Percentiles rank a stretch among this genome's conserved stretches.
Conservation (phyloP, 148 eudicot species). For the Camellia granthamiana region DNA sequence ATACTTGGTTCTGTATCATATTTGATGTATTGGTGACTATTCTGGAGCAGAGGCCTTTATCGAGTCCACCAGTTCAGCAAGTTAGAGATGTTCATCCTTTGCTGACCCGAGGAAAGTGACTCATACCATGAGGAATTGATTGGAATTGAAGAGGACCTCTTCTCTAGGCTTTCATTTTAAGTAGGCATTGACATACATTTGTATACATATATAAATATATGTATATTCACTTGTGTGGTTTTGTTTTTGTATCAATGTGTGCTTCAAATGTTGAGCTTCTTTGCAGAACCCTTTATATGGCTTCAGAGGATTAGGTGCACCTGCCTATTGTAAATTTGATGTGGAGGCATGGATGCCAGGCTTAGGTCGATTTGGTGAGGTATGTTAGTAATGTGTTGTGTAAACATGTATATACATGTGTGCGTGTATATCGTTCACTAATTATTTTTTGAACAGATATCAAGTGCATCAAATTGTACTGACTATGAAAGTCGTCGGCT, state of each 20-base stretch:
- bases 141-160: slow-evolving; percentile 82
- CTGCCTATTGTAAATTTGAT: slow-evolving; percentile 89
- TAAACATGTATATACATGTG: neutral
- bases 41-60: slow-evolving; percentile 73
- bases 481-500: slow-evolving; percentile 88
- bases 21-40: slow-evolving; percentile 21
- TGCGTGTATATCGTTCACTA: neutral
- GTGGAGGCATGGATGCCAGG: slow-evolving; percentile 99
- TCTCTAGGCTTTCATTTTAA: slow-evolving; percentile 79
- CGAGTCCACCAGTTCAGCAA: slow-evolving; percentile 95
- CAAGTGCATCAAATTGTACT: slow-evolving; percentile 94
- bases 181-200: slow-evolving; percentile 28
- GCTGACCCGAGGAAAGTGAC: slow-evolving; percentile 84
- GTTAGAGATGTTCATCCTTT: slow-evolving; percentile 89
- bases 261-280: slow-evolving; percentile 6
- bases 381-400: slow-evolving; percentile 21
- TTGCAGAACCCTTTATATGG: slow-evolving; percentile 89
- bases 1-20: neutral
- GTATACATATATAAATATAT: neutral
- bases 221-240: neutral
- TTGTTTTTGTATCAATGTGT: neutral
- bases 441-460: slow-evolving; percentile 48
- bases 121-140: slow-evolving; percentile 74
- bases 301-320: slow-evolving; percentile 90
- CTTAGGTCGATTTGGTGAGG: slow-evolving; percentile 89